A percentile compares a stretch with the other conserved stretches of the same genome.
Conservation (phyloP, 192 early-diverging fungal genomes). For the Coemansia sp. region DNA sequence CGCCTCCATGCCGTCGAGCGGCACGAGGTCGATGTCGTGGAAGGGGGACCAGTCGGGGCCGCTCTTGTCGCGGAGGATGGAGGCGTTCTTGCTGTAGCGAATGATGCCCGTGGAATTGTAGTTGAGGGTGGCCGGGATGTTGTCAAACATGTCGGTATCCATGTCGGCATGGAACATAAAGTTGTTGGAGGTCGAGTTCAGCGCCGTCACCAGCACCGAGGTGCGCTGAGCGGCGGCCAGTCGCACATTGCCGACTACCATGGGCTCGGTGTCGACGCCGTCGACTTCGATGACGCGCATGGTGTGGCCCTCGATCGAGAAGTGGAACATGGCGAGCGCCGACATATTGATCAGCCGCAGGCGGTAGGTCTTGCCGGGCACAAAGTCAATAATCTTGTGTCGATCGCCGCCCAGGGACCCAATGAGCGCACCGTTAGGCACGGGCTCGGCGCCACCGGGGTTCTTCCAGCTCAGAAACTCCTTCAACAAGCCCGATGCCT, state of each 20-base stretch:
- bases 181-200: conserved; percentile 60
- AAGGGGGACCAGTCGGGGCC: conserved; percentile 52
- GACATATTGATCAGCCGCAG: conserved; percentile 82
- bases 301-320: conserved; percentile 76
- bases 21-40: conserved; percentile 58
- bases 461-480: conserved; percentile 65
- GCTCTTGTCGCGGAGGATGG: conserved; percentile 7
- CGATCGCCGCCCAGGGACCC: conserved; percentile 56
- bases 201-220: conserved; percentile 77
- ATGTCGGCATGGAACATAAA: conserved; percentile 74
- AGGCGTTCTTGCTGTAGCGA: conserved; percentile 47
- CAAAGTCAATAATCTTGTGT: conserved; percentile 52
- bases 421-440: conserved; percentile 66
- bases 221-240: conserved; percentile 75
- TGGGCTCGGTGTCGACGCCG: conserved; percentile 64
- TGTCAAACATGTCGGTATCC: conserved; percentile 75
- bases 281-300: conserved; percentile 81
- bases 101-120: conserved; percentile 62
- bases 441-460: conserved; percentile 64
- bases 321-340: conserved; percentile 70
- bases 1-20: conserved; percentile 44
- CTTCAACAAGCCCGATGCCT: conserved; percentile 55
- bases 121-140: conserved; percentile 56
- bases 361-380: conserved; percentile 77
- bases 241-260: conserved; percentile 55